A percentile compares a stretch with the other conserved stretches of the same genome.
These are phyloP conservation scores for Liquidambar formosana DNA, from an alignment of 164 flowering plant genomes.

Conservation along the genomic window DNA sequence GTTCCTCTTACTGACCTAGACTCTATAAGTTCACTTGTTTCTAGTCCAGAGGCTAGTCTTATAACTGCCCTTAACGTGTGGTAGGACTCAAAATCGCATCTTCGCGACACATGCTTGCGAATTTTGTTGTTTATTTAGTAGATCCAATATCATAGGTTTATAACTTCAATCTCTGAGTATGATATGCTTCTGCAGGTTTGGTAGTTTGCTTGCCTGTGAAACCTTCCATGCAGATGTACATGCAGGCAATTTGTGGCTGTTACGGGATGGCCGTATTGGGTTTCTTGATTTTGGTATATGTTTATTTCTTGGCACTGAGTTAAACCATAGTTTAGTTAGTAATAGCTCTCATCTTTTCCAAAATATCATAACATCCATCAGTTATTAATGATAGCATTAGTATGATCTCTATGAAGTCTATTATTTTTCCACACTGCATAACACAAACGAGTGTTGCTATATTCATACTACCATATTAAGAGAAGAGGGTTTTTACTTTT, in stretches of 20 bases:
- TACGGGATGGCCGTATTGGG: constrained; percentile 96
- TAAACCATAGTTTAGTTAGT: neutral
- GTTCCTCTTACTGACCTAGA: constrained; percentile 95
- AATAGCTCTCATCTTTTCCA: neutral
- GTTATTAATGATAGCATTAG: too few species aligned
- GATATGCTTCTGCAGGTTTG: constrained; percentile 69
- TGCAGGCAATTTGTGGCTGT: constrained; percentile 91
- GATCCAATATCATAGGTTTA: neutral
- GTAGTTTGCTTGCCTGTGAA: constrained; percentile 94
- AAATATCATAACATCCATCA: neutral
- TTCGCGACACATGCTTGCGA: neutral
- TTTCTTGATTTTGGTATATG: constrained; percentile 90
- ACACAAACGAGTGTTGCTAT: too few species aligned
- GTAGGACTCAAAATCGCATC: constrained; percentile 40
- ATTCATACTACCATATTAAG: too few species aligned
- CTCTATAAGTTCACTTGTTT: constrained; percentile 80
- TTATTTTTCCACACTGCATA: too few species aligned
- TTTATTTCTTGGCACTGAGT: neutral
- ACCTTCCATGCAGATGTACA: constrained; percentile 97
- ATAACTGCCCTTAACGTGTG: constrained; percentile 95
- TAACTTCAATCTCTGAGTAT: neutral
- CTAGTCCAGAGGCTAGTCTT: constrained; percentile 84
- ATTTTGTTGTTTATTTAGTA: neutral
- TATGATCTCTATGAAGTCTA: too few species aligned
- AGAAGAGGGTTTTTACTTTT: too few species aligned